These are phyloP conservation scores for Yarrowia bubula DNA, from an alignment of 805 yeast species.

Conservation along the genomic window DNA sequence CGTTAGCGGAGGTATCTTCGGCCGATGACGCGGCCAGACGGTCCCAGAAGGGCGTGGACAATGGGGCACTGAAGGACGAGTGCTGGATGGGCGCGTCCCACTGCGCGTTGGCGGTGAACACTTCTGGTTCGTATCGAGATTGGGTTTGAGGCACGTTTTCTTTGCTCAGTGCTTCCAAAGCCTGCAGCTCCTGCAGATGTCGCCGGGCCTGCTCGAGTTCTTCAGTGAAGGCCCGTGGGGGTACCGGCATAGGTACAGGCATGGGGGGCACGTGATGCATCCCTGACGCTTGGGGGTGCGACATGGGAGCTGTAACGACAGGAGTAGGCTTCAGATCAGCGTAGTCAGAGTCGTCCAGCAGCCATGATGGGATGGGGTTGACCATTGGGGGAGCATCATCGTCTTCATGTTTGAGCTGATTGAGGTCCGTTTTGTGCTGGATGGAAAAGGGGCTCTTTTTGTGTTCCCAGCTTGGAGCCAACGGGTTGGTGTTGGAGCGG, in stretches of 20 bases:
- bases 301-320: neutral
- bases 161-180: neutral
- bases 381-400: neutral
- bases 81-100: slow-evolving; percentile 13
- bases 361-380: slow-evolving; percentile 12
- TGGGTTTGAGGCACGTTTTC: slow-evolving; percentile 7
- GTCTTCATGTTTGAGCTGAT: neutral
- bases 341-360: neutral
- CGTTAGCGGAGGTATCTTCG: neutral
- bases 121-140: slow-evolving; percentile 1
- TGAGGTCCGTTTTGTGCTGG: neutral
- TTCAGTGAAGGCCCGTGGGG: neutral
- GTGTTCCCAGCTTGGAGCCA: neutral
- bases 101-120: slow-evolving; percentile 6
- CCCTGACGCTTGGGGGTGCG: neutral
- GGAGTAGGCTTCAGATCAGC: slow-evolving; percentile 12
- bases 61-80: slow-evolving; percentile 9
- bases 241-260: neutral
- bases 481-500: neutral
- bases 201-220: slow-evolving; percentile 5
- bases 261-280: neutral
- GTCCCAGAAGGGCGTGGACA: slow-evolving; percentile 12
- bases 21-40: neutral
- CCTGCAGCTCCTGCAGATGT: neutral
- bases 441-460: slow-evolving; percentile 3